These are phyloP conservation scores for Botryotinia narcissicola DNA, from an alignment of 2,329 filamentous ascomycete genomes.

Conservation along the genomic window DNA sequence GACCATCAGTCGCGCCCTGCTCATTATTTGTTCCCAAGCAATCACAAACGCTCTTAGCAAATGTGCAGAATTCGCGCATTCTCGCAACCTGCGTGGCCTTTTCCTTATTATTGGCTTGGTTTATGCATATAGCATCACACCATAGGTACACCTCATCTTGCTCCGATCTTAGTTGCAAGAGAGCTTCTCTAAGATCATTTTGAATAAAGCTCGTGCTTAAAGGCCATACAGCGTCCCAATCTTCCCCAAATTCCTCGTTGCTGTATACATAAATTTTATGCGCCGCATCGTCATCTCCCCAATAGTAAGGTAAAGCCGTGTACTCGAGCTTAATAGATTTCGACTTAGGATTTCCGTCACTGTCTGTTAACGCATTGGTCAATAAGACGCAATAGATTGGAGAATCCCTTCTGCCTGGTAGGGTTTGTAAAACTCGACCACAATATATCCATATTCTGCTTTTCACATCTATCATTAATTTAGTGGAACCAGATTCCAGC, in stretches of 20 bases:
- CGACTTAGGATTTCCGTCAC: background rate
- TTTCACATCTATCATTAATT: too few species aligned
- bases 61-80: constrained; percentile 26
- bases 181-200: constrained; percentile 21
- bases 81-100: constrained; percentile 22
- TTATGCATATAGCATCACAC: constrained; percentile 28
- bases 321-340: background rate
- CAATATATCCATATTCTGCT: background rate
- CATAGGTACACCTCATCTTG: constrained; percentile 20
- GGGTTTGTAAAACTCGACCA: constrained; percentile 21
- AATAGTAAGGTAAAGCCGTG: constrained; percentile 4
- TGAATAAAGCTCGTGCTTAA: constrained; percentile 16
- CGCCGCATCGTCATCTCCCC: background rate
- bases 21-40: constrained; percentile 23
- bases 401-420: background rate
- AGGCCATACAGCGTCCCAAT: background rate
- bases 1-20: background rate
- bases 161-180: constrained; percentile 15
- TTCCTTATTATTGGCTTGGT: constrained; percentile 22
- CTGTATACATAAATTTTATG: background rate
- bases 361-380: constrained; percentile 8
- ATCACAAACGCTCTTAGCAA: constrained; percentile 22
- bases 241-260: background rate
- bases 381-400: constrained; percentile 22
- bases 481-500: too few species aligned